Percentiles rank a stretch among this genome's conserved stretches.
phyloP scores from a whole-genome alignment of 2,329 filamentous ascomycete genomes.

The Myrmaecium sp. region DNA sequence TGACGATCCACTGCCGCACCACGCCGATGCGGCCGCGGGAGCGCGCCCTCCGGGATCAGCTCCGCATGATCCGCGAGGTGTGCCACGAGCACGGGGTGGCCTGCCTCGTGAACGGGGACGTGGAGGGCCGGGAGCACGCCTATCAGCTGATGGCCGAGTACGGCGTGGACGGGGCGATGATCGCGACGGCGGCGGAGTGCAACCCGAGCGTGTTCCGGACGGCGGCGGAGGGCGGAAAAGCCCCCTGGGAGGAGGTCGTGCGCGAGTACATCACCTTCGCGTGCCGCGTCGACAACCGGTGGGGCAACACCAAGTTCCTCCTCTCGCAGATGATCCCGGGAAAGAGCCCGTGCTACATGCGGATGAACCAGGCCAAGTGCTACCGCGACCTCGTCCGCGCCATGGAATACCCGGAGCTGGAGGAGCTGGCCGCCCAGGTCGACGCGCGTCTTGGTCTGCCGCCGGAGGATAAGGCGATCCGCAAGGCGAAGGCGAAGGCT shows the following conservation, averaged over 20 bases:
- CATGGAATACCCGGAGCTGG: constrained; percentile 46
- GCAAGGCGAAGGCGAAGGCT: constrained; percentile 23
- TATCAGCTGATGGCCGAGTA: constrained; percentile 56
- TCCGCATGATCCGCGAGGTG: constrained; percentile 65
- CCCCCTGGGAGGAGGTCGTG: constrained; percentile 62
- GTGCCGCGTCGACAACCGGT: constrained; percentile 69
- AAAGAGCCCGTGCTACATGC: constrained; percentile 46
- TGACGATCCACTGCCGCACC: constrained; percentile 92
- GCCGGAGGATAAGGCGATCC: no score
- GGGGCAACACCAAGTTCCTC: constrained; percentile 84
- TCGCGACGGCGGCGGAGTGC: constrained; percentile 78
- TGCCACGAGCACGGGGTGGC: constrained; percentile 77
- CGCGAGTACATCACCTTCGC: constrained; percentile 55
- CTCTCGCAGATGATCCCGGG: constrained; percentile 75
- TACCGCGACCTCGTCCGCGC: constrained; percentile 53
- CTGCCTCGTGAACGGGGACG: constrained; percentile 91
- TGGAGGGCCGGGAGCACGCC: constrained; percentile 57
- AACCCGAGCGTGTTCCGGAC: constrained; percentile 78
- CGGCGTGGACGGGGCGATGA: constrained; percentile 91
- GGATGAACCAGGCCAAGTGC: constrained; percentile 48
- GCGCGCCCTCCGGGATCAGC: constrained; percentile 67
- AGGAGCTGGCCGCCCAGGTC: constrained; percentile 44
- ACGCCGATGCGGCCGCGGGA: constrained; percentile 89
- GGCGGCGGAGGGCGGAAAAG: constrained; percentile 49
- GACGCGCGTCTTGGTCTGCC: constrained; percentile 48